Conservation (phyloP, 225 moss, liverwort and hornwort species). For the Physcomitrellopsis africana region DNA sequence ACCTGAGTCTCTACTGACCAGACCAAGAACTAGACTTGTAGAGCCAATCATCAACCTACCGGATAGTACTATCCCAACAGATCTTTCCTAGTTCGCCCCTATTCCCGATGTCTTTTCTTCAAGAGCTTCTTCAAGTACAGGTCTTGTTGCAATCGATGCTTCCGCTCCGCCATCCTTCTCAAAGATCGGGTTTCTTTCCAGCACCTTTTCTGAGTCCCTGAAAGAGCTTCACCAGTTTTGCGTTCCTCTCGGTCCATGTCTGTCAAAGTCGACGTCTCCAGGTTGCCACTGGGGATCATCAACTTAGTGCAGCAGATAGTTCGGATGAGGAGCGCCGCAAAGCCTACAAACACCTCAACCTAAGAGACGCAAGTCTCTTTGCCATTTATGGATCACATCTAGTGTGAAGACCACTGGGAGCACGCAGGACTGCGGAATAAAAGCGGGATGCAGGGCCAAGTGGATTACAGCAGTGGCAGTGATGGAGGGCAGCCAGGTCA, state of each 20-base stretch:
- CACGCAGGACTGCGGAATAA: constrained; percentile 12
- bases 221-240: constrained; percentile 16
- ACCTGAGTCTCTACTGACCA: constrained; percentile 32
- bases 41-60: constrained; percentile 32
- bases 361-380: background rate
- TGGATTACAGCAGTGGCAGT: constrained; percentile 70
- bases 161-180: constrained; percentile 27
- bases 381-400: constrained; percentile 37
- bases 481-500: constrained; percentile 51
- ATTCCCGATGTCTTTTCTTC: constrained; percentile 48
- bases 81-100: constrained; percentile 29
- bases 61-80: constrained; percentile 20
- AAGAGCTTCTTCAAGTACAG: constrained; percentile 31
- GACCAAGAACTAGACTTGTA: constrained; percentile 33
- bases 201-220: constrained; percentile 49
- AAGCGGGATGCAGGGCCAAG: constrained; percentile 63
- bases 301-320: constrained; percentile 26
- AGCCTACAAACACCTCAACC: constrained; percentile 17
- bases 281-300: background rate
- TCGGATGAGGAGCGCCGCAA: constrained; percentile 25
- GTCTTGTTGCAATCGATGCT: constrained; percentile 39
- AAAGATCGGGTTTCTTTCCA: constrained; percentile 41
- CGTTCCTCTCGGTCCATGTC: constrained; percentile 6
- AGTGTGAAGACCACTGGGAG: background rate
- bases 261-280: constrained; percentile 11